phyloP scores from a whole-genome alignment of 2,329 filamentous ascomycete genomes.

The Pseudopyricularia javanii region DNA sequence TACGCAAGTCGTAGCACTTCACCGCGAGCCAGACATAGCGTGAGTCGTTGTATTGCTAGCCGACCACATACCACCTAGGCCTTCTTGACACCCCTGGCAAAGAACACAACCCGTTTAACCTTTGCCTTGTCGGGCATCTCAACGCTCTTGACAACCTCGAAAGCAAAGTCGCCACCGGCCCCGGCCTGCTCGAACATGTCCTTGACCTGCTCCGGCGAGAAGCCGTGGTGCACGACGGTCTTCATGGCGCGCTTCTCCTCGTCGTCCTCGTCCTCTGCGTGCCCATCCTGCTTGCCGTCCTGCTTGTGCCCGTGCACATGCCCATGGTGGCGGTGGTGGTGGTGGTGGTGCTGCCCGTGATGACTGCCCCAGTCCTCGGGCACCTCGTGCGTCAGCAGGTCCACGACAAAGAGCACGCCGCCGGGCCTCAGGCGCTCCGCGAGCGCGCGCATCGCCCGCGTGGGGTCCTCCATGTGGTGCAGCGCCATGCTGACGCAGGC shows the following conservation, averaged over 20 bases:
- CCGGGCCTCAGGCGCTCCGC: constrained; percentile 50
- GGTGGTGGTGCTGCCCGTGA: background rate
- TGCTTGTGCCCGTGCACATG: background rate
- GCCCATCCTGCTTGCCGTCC: no score
- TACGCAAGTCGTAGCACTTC: no score
- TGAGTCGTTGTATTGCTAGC: no score
- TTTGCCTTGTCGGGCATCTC: constrained; percentile 25
- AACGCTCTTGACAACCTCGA: constrained; percentile 38
- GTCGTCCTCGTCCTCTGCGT: background rate
- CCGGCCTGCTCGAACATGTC: constrained; percentile 54
- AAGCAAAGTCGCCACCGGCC: constrained; percentile 40
- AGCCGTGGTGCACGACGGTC: constrained; percentile 55
- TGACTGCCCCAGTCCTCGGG: background rate
- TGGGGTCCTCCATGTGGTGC: constrained; percentile 52
- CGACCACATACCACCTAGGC: constrained; percentile 6
- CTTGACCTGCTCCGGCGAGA: constrained; percentile 45
- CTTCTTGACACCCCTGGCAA: constrained; percentile 35
- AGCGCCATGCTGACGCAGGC: constrained; percentile 36
- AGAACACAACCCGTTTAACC: constrained; percentile 30
- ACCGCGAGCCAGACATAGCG: no score
- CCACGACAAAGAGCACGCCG: constrained; percentile 55
- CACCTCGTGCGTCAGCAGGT: constrained; percentile 46
- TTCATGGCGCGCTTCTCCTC: constrained; percentile 13
- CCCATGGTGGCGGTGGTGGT: background rate
- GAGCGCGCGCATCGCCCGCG: constrained; percentile 43